Base-by-base conservation (phyloP, 768 basidiomycete genomes). In the Gloeophyllum trabeum region DNA sequence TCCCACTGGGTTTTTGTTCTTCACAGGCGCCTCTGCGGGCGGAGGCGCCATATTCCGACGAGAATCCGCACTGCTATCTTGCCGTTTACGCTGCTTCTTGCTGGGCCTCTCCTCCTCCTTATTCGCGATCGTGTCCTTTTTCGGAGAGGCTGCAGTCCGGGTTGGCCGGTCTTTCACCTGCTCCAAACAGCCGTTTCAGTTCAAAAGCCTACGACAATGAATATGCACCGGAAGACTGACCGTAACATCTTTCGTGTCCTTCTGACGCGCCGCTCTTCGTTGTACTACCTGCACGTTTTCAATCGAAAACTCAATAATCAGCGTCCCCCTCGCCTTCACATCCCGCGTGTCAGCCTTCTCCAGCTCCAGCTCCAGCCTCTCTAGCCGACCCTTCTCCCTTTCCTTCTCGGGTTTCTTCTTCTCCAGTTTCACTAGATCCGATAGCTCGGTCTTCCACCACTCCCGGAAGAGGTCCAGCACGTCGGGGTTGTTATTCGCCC, bases 261-360 rank as follows among this genome's bases (percentile, higher is more conserved):
- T 12, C 7, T 10, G 70, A 42, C 66, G 67, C 2, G 75, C 71
- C 28, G 70, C 69, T 52, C 91, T 69, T 43, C 89, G 67, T 48
- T 84, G 83, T 28, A 92, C 80, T 23, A 93, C 89, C 61, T 91
- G 85, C 16, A 88, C 66, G 54, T 97, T 97, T 65, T 97, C 92
- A 40, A 97, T 90, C 30, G 90, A 92, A 60, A 96, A 96, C 62
- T 98, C 93, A n/a, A 91, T 77, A 52, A 94, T 81, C 46, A 96
- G 60, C 4, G 76, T 67, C 13, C 71, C 71, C 45, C 50, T 64
- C 19, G 51, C 48, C 14, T 65, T 64, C 28, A 67, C 74, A 35
- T 65, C 66, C 14, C 58, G 62, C 45, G 63, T 69, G 44, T 64
- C 71, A 28, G 51, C 61, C 37, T 60, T 57, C 46, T 63, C 63